phyloP scores from a whole-genome alignment of 1,139 yeast species.

The Suzukiozyma palmioleophila region DNA sequence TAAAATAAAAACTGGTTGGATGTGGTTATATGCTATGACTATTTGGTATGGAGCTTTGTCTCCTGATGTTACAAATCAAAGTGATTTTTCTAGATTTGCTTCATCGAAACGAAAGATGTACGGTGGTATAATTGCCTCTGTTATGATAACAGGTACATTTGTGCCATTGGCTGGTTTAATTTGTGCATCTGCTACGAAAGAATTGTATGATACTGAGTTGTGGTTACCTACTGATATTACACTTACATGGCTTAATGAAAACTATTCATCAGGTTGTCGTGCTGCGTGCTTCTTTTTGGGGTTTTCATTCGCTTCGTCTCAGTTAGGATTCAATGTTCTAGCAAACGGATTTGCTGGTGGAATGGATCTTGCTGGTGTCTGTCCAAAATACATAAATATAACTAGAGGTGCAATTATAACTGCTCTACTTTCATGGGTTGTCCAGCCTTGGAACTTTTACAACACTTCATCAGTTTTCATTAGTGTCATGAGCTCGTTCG shows the following conservation, averaged over 20 bases:
- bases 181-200: slow-evolving; percentile 28
- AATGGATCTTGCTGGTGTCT: slow-evolving; percentile 26
- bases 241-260: slow-evolving; percentile 20
- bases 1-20: slow-evolving; percentile 14
- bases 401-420: slow-evolving; percentile 21
- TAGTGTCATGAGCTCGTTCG: slow-evolving; percentile 7
- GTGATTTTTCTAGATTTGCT: slow-evolving; percentile 42
- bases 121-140: slow-evolving; percentile 13
- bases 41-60: slow-evolving; percentile 24
- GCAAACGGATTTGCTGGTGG: slow-evolving; percentile 24
- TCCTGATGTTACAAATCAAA: slow-evolving; percentile 38
- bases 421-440: slow-evolving; percentile 17
- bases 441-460: slow-evolving; percentile 18
- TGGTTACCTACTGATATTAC: slow-evolving; percentile 36
- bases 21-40: slow-evolving; percentile 18
- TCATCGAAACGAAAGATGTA: slow-evolving; percentile 10
- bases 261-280: slow-evolving; percentile 19
- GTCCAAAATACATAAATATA: slow-evolving; percentile 27
- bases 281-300: slow-evolving; percentile 30
- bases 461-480: slow-evolving; percentile 14
- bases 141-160: slow-evolving; percentile 17
- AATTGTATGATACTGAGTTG: slow-evolving; percentile 9
- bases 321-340: slow-evolving; percentile 19
- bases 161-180: slow-evolving; percentile 19
- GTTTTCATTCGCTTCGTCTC: slow-evolving; percentile 16